Evolutionary conservation across 768 basidiomycete species (phyloP).

Genomic region (Naganishia vishniacii): DNA sequence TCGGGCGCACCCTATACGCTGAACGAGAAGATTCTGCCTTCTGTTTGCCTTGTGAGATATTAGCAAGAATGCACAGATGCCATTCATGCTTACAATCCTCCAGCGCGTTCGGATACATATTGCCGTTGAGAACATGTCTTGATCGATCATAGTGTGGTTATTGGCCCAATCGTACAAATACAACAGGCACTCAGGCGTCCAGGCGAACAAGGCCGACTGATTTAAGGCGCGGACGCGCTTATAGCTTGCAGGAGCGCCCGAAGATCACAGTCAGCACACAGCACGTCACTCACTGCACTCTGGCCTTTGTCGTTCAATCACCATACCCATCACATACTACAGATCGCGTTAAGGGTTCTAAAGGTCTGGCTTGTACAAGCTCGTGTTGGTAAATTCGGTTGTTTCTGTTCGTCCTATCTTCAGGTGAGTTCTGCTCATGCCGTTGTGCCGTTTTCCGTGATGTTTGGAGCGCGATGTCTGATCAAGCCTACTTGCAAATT

Average conservation of each 20-base stretch:
- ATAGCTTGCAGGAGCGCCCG: neutral
- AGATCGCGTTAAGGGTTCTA: too few species aligned
- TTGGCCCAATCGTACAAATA: too few species aligned
- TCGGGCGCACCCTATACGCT: neutral
- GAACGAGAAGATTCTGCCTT: conserved; percentile 6
- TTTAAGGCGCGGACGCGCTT: conserved; percentile 1
- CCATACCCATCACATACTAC: neutral
- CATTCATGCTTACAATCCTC: neutral
- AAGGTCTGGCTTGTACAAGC: neutral
- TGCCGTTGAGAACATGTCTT: too few species aligned
- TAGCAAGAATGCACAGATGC: neutral
- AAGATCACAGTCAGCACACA: neutral
- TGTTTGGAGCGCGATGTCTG: neutral
- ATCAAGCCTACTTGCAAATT: neutral
- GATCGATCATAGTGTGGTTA: too few species aligned
- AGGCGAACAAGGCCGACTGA: too few species aligned
- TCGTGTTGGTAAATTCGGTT: neutral
- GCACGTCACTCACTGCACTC: conserved; percentile 1
- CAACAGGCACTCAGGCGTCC: too few species aligned
- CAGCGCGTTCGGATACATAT: too few species aligned
- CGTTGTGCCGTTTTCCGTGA: neutral
- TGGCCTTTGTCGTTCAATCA: neutral
- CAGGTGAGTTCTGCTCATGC: neutral
- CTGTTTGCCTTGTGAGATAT: neutral
- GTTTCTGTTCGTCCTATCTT: neutral